Conservation (phyloP, 179 eudicot genomes). For the Silene coronaria region DNA sequence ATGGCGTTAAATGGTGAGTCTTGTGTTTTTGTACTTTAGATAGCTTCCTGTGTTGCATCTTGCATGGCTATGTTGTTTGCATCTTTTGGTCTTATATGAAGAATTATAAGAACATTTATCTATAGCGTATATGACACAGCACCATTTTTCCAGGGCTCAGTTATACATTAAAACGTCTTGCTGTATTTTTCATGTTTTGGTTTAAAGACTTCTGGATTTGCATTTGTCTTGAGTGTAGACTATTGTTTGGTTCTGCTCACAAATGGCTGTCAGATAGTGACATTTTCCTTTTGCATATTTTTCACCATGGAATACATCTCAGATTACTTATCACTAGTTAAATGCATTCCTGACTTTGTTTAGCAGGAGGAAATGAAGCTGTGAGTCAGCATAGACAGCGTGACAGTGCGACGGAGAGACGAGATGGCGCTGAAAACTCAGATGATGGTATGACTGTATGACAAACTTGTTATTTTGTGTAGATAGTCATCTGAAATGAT, state of each 20-base stretch:
- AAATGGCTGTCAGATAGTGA: too few species aligned
- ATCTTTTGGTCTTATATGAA: neutral
- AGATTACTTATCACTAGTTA: neutral
- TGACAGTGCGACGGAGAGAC: conserved; percentile 24
- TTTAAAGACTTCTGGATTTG: neutral
- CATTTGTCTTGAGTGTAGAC: neutral
- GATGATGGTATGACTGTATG: conserved; percentile 39
- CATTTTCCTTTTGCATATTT: too few species aligned
- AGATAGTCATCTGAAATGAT: conserved; percentile 3
- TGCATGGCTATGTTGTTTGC: neutral
- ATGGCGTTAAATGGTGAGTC: conserved; percentile 51
- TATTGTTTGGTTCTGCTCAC: too few species aligned
- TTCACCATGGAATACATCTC: neutral
- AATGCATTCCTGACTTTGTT: conserved; percentile 14
- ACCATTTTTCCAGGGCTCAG: neutral
- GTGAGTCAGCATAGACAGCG: conserved; percentile 34
- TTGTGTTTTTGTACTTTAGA: conserved; percentile 7
- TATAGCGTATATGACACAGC: neutral
- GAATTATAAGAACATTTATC: neutral
- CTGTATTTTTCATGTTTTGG: neutral
- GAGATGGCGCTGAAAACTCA: conserved; percentile 32
- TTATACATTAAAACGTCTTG: neutral
- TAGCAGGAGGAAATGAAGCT: conserved; percentile 52
- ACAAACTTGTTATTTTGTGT: neutral
- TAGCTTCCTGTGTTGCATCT: neutral